Evolutionary conservation across 805 yeast species (phyloP), one percentile per base, ranked within the genome.

Genomic region (Candida orba): DNA sequence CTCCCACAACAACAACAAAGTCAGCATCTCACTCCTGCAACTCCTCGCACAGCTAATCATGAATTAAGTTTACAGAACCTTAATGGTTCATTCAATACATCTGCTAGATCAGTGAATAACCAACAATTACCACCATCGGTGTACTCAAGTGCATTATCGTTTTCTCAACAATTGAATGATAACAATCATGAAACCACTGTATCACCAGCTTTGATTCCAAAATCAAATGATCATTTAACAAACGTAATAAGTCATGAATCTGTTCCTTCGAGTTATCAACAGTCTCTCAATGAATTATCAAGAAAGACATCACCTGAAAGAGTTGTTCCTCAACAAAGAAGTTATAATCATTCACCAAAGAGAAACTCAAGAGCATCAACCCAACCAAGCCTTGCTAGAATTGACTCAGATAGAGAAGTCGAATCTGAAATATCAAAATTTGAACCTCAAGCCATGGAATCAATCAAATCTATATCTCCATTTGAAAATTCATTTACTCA

Each of bases 261-360:
- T 3, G 15, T 24, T 8, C 41, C 36, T 15, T 20, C 17, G 17
- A 25, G 32, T 32, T 30, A 20, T 23, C 36, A 38, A 18, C 32
- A 27, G 1, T 37, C 39, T 8, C 8, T 15, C 7, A 17, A 22
- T 15, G 35, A 30, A 14, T 6, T 30, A 7, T 27, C 32, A 7
- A 37, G 29, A 31, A 37, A 30, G 31, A 13, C 30, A 3, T 37
- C 40, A n/a, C 40, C 35, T 9, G 40, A 31, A 31, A 37, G 40
- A 31, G 17, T 37, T 29, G 17, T 12, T 13, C 33, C 17, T 12
- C 34, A 18, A 13, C 13, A 18, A 27, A 17, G 39, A 27, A 15
- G 4, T 10, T 18, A 29, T 14, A 27, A 37, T 18, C 39, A 37
- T 37, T 37, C 39, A n/a, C 33, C 39, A 37, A 37, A 37, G 24